Conservation (phyloP, 805 yeast genomes). For the Monosporozyma yasuniensis region DNA sequence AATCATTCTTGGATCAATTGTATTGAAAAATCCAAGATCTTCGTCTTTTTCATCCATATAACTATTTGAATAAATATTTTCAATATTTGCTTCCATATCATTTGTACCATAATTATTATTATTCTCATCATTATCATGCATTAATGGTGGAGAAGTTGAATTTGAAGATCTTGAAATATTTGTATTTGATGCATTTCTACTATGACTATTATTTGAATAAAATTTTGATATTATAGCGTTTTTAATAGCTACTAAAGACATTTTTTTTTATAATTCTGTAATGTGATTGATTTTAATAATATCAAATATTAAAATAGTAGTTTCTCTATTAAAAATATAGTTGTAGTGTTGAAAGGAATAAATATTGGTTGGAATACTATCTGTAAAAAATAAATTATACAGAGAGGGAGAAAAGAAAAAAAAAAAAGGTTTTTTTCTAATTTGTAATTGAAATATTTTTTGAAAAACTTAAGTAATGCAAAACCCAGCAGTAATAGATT, state of each 20-base stretch:
- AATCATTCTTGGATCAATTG: conserved; percentile 83
- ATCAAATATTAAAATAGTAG: too few relatives aligned
- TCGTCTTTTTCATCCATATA: conserved; percentile 1
- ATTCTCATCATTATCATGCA: not conserved
- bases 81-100: conserved; percentile 13
- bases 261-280: conserved; percentile 4
- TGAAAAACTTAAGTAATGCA: too few relatives aligned
- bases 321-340: too few relatives aligned
- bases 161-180: not conserved
- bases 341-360: too few relatives aligned
- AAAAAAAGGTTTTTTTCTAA: too few relatives aligned
- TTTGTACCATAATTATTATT: conserved; percentile 11
- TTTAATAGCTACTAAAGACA: conserved; percentile 28
- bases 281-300: too few relatives aligned
- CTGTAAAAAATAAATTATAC: too few relatives aligned
- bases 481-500: too few relatives aligned
- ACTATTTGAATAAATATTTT: not conserved
- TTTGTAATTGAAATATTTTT: too few relatives aligned
- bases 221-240: conserved; percentile 19
- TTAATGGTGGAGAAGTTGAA: conserved; percentile 5
- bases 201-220: not conserved
- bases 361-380: too few relatives aligned
- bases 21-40: conserved; percentile 1
- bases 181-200: not conserved
- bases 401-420: too few relatives aligned